A percentile compares a stretch with the other conserved stretches of the same genome.
phyloP scores from a whole-genome alignment of 139 green algal genomes.

The Chlamydomonas applanata region DNA sequence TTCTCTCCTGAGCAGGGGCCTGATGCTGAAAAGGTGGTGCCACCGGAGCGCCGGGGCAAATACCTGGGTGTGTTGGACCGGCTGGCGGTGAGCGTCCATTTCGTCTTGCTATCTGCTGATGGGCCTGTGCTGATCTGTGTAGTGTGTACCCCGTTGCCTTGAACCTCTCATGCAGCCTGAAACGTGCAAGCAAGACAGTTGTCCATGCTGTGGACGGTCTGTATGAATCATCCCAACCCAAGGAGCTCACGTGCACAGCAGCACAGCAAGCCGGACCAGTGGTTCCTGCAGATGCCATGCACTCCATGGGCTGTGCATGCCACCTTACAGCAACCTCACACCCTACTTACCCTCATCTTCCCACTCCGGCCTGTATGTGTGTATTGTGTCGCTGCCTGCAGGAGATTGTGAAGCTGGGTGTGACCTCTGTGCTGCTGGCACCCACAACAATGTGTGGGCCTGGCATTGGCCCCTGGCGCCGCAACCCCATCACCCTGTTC shows the following conservation, averaged over 20 bases:
- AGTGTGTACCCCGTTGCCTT: no score
- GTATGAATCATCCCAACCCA: no score
- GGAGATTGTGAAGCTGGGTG: constrained; percentile 24
- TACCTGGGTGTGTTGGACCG: constrained; percentile 65
- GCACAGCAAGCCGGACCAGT: no score
- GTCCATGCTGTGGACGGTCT: no score
- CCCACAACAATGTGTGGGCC: constrained; percentile 29
- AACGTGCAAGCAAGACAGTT: no score
- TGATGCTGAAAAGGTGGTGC: constrained; percentile 35
- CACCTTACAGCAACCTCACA: neutral
- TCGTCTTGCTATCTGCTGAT: no score
- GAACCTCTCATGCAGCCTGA: no score
- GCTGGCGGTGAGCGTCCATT: neutral
- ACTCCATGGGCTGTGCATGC: neutral
- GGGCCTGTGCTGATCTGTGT: neutral
- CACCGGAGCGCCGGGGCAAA: constrained; percentile 47
- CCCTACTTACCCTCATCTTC: neutral
- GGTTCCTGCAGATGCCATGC: no score
- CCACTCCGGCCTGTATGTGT: neutral
- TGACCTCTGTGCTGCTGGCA: constrained; percentile 60
- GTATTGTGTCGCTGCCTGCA: neutral
- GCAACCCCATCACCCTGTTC: constrained; percentile 15
- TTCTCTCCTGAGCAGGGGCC: constrained; percentile 17
- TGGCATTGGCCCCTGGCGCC: constrained; percentile 19
- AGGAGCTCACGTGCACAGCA: no score